Evolutionary conservation across 108 stramenopile genomes (phyloP).

Genomic region (Conticribra weissflogii): DNA sequence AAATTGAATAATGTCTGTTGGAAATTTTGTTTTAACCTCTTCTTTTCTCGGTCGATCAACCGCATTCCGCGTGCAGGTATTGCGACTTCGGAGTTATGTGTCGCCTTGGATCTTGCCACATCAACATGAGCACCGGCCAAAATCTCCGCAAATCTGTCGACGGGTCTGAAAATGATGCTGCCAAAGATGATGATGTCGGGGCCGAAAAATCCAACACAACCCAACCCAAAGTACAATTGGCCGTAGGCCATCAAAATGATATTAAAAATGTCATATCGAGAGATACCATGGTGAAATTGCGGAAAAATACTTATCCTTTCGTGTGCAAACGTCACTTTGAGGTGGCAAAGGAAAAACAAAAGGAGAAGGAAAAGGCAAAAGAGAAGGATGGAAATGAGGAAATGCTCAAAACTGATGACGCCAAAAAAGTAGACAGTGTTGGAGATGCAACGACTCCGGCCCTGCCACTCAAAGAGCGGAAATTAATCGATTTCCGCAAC

Average conservation of each 20-base stretch:
- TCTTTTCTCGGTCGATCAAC: too few relatives aligned
- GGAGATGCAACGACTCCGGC: neutral
- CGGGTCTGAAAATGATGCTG: conserved; percentile 32
- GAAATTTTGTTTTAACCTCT: too few relatives aligned
- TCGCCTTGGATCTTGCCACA: conserved; percentile 68
- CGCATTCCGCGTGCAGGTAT: conserved; percentile 40
- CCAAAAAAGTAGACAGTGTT: neutral
- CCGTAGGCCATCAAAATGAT: conserved; percentile 22
- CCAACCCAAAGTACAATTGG: conserved; percentile 4
- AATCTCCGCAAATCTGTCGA: conserved; percentile 51
- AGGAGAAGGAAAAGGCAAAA: conserved; percentile 29
- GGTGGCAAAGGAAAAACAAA: conserved; percentile 31
- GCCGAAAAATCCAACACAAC: neutral
- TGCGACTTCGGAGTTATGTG: conserved; percentile 82
- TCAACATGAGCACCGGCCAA: conserved; percentile 72
- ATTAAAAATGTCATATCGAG: conserved; percentile 61
- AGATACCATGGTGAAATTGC: conserved; percentile 60
- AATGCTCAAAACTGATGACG: neutral
- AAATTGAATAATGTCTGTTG: too few relatives aligned
- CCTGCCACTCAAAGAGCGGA: conserved; percentile 68
- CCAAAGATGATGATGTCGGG: neutral
- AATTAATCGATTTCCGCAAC: conserved; percentile 90
- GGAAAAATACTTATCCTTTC: conserved; percentile 87
- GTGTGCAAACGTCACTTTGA: conserved; percentile 67
- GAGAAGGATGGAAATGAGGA: conserved; percentile 8